Evolutionary conservation across 2,329 filamentous ascomycete species (phyloP), one percentile per base, ranked within the genome.

Genomic region (Penicillium brasilianum): DNA sequence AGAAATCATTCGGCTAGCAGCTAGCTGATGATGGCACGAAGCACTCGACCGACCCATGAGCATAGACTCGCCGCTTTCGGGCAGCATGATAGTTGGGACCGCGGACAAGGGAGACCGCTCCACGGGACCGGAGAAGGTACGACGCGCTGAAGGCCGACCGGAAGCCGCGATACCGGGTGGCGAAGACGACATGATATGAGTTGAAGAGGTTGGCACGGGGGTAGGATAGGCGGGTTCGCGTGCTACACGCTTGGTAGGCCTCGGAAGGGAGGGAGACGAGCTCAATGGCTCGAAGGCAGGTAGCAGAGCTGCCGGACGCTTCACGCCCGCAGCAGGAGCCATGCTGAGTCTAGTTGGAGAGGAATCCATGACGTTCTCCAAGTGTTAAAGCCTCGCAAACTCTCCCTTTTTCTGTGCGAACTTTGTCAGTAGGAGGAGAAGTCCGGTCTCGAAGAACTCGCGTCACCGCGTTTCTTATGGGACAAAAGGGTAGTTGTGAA

Each of bases 11-110:
- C 93, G 91, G 79, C 96, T 97, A 69, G 92, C 88, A 28, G 95
- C 95, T 14, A 99, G 85, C 78, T 97, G 94, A 76, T 94, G 95
- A 74, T 97, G 88, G n/a, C 93, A 96, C 14, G 93, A 96, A 78
- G 92, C 94, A 80, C 92, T 97, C 6, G 93, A 97, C 67, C 95
- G 87, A 65, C 95, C 95, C 90, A 99, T 95, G 63, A 90, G 84
- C 36, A 97, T 80, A 14, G 88, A 82, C 70, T 96, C 91, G 65
- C 94, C 93, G 78, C 90, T 92, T 67, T 88, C 89, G 57, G 89
- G 88, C 18, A 98, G 86, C 74, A 91, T 87, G 65, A 98, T 83
- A 22, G 88, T 88, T n/a, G 93, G 92, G 54, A 99, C 88, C 54
- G 90, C 86, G 55, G 89, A 89, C 55, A 99, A 85, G 43, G 95